Conservation (phyloP, 2,329 filamentous ascomycete species). For the Aspergillus luchuensis region DNA sequence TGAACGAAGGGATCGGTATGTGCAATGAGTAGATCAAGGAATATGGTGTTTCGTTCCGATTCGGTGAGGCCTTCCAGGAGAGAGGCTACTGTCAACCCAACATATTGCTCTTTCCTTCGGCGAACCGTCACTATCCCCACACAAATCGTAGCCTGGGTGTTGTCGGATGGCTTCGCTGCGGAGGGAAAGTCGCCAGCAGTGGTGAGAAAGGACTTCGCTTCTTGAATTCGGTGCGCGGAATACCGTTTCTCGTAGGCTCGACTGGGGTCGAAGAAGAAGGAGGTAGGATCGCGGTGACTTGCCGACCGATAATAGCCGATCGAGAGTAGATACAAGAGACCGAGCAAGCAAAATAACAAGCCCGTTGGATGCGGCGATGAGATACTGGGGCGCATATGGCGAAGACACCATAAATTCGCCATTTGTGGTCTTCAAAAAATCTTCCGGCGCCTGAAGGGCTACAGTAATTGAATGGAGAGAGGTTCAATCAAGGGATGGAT, state of each 20-base stretch:
- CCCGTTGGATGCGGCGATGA: neutral
- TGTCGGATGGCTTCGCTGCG: neutral
- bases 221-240: conserved; percentile 8
- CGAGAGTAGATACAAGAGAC: conserved; percentile 15
- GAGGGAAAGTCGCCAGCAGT: neutral
- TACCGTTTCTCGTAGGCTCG: conserved; percentile 16
- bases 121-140: conserved; percentile 47
- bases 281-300: conserved; percentile 20
- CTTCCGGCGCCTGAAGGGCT: too few relatives aligned
- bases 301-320: conserved; percentile 14
- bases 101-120: conserved; percentile 41
- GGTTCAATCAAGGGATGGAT: too few relatives aligned
- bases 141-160: conserved; percentile 33
- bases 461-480: too few relatives aligned
- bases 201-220: conserved; percentile 14
- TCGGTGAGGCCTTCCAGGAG: conserved; percentile 44
- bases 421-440: too few relatives aligned
- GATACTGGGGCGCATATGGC: too few relatives aligned
- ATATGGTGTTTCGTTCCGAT: conserved; percentile 42
- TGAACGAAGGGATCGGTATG: conserved; percentile 44
- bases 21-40: conserved; percentile 45
- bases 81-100: conserved; percentile 44
- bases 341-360: neutral
- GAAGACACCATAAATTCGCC: too few relatives aligned
- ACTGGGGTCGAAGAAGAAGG: conserved; percentile 18